These are phyloP conservation scores for Mercurialis annua DNA, from an alignment of 345 rosid species.

Conservation along the genomic window DNA sequence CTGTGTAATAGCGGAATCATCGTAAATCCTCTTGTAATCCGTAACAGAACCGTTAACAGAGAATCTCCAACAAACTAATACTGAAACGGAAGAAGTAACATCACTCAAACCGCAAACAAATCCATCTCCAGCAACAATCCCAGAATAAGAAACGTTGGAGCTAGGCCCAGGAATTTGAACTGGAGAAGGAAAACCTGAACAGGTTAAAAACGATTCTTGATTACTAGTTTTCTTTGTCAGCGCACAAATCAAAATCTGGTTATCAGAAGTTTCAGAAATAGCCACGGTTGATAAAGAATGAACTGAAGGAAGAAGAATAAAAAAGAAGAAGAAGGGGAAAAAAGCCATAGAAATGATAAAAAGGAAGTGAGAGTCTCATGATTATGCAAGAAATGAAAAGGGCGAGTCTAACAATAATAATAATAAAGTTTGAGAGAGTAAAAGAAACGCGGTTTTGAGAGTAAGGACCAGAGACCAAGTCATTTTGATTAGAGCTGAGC, in stretches of 20 bases:
- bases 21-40: conserved; percentile 37
- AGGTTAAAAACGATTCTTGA: conserved; percentile 31
- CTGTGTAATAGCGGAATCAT: conserved; percentile 28
- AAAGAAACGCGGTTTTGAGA: conserved; percentile 24
- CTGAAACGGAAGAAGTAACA: conserved; percentile 24
- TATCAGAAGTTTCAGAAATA: conserved; percentile 41
- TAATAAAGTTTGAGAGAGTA: too few relatives aligned
- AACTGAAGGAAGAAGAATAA: conserved; percentile 17
- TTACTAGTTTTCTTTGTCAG: conserved; percentile 11
- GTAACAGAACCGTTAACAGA: conserved; percentile 25
- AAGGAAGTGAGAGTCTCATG: conserved; percentile 18
- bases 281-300: conserved; percentile 54
- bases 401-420: not conserved
- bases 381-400: not conserved
- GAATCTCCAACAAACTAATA: conserved; percentile 59
- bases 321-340: not conserved
- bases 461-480: conserved; percentile 25
- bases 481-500: not conserved
- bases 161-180: conserved; percentile 14
- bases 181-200: conserved; percentile 41
- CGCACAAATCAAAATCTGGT: conserved; percentile 50
- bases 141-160: conserved; percentile 29
- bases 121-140: conserved; percentile 61
- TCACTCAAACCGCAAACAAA: conserved; percentile 48
- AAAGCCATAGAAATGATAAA: not conserved